Evolutionary conservation across 192 early-diverging fungal genomes (phyloP).

Genomic region (Funneliformis mosseae): DNA sequence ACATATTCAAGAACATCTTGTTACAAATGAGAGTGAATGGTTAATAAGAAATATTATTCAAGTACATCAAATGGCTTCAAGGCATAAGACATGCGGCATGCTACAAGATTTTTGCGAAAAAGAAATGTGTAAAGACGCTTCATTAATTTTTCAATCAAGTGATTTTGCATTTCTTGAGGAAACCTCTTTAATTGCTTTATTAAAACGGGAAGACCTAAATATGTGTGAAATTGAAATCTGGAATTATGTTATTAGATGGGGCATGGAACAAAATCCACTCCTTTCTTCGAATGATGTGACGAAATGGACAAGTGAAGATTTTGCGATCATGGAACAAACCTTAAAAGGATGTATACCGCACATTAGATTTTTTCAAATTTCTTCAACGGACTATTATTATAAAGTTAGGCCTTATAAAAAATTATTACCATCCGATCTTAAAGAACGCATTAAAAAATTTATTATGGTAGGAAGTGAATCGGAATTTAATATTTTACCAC

Average conservation of each 20-base stretch:
- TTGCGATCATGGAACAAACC: not conserved
- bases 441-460: slow-evolving; percentile 2
- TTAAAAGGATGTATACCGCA: not conserved
- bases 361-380: slow-evolving; percentile 16
- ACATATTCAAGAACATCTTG: slow-evolving; percentile 5
- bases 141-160: not conserved
- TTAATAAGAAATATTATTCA: not conserved
- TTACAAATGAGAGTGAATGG: not conserved
- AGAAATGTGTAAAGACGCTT: not conserved
- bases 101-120: slow-evolving; percentile 8
- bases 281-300: not conserved
- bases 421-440: slow-evolving; percentile 3
- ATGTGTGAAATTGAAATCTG: not conserved
- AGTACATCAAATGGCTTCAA: not conserved
- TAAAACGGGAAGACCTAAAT: slow-evolving; percentile 11
- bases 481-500: not conserved
- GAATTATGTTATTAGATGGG: slow-evolving; percentile 20
- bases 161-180: slow-evolving; percentile 14
- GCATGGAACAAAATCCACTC: not conserved
- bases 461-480: not conserved
- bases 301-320: not conserved
- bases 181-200: not conserved
- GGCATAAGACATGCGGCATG: not conserved
- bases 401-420: slow-evolving; percentile 20
- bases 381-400: slow-evolving; percentile 4